Percentiles rank a stretch among this genome's conserved stretches.
Evolutionary conservation across 345 rosid species (phyloP).

Genomic region (Syzygium grande): DNA sequence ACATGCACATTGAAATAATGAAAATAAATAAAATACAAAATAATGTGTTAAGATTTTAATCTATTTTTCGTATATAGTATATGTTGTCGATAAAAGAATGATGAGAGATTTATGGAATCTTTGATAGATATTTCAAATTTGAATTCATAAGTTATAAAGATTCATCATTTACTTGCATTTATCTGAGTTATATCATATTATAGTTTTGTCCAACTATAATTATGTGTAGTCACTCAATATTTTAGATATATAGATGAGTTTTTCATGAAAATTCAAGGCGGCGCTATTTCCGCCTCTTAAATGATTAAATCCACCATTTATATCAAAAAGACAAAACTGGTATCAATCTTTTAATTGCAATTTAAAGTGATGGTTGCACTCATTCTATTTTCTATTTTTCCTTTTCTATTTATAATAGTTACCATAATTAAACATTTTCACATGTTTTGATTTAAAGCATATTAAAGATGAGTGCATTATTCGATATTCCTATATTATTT

Average conservation of each 20-base stretch:
- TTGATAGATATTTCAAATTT: too few species aligned
- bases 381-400: background rate
- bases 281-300: background rate
- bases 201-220: background rate
- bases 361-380: background rate
- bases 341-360: too few species aligned
- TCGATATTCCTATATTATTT: background rate
- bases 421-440: background rate
- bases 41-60: too few species aligned
- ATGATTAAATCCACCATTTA: too few species aligned
- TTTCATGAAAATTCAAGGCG: background rate
- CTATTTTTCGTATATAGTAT: accelerated
- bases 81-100: accelerated
- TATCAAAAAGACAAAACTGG: too few species aligned
- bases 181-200: too few species aligned
- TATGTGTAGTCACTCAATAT: background rate
- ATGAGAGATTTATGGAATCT: accelerated
- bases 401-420: too few species aligned
- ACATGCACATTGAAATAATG: background rate
- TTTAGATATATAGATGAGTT: too few species aligned
- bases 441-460: background rate
- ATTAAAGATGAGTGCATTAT: background rate
- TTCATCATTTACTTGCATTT: background rate
- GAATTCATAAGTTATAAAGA: accelerated
- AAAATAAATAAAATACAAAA: accelerated